Base-by-base conservation (phyloP, 1,284 basidiomycete species). In the Rhizoctonia solani region DNA sequence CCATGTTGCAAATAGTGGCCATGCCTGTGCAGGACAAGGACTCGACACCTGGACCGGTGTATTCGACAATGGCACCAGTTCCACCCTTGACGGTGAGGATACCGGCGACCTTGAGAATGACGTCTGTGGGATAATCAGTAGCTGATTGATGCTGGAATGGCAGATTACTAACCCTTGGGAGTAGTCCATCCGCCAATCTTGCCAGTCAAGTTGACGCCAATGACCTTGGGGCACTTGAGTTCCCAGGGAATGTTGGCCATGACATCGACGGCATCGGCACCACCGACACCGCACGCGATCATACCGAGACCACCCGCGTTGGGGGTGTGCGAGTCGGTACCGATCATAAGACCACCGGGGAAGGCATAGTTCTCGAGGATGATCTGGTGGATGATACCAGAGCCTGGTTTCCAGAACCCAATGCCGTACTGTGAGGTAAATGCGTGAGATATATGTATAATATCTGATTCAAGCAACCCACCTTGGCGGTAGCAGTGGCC, bases 1-100 rank as follows among this genome's bases (percentile, higher is more conserved):
- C 97, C 96, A 98, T 99, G 88, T 98, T 99, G 81, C 96, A 98
- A 74, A 97, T 95, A 59, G 96, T 99, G 69, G 93, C 97, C 96
- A 98, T 98, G 82, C 96, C 97, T 54, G 96, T 99, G 86, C 92
- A 94, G 55, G 95, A 98, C 72, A 99, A 87, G 34, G 93, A 93
- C 77, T 96, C 90, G 74, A 99, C 92, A 85, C 96, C 96, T 74
- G 93, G 80, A 72, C 95, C 95, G 73, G 82, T 88, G 83, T 97
- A 98, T 78, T 97, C 95, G 72, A 98, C 93, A 75, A 98, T 97
- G 69, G 94, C 93, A 74, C 95, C 95, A 74, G 95, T 98, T 74
- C 95, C 95, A 76, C 95, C 95, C 86, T 97, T 97, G 83, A 98
- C 95, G 39, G 95, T 97, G 73, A 98, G 87, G 76, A 96, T 95